Base-by-base conservation (phyloP, 257 asterid species). In the Solanum phureja region DNA sequence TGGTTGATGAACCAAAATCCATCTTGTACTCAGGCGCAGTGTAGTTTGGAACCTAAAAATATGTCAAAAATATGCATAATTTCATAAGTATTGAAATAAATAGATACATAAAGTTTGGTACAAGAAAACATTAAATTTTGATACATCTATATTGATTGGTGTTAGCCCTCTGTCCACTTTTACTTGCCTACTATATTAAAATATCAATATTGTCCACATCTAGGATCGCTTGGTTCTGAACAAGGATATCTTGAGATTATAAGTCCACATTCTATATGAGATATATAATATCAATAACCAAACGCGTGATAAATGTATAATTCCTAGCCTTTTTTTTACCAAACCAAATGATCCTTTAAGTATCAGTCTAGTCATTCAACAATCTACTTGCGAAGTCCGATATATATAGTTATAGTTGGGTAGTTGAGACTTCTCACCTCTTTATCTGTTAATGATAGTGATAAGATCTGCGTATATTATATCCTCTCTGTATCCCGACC, bases 1-100 rank as follows among this genome's bases (percentile, higher is more conserved):
- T 94, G 27, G 98, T 93, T 77, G 98, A 92, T 58, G 96, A 94
- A 11, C 97, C 95, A 23, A 89, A 46, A 40, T 95, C 98, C 86
- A 90, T 92, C 89, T 91, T 91, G 89, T 92, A 88, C 64, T 93
- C 95, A 37, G 90, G 88, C 24, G 90, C 58, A 76, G 88, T 69
- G 82, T 88, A 56, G 89, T 87, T 92, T 1, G 91, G 91, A 58
- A 85, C 93, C 98, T 95, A 93, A 85, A 79, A 90, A 83, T 44
- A 79, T 13, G 66, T 79, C 24, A 46, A 13, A 46, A 46, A 49
- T 49, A 44, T 4, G 5, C 18, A 24, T 13, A 11, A 46, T 7
- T 46, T 81, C 23, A 81, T 81, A 27, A 75, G 31, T 42, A 79
- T 24, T 44, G 12, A 42, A 79, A 27, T 35, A 79, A 44, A 79